A percentile compares a stretch with the other conserved stretches of the same genome.
Evolutionary conservation across 2,329 filamentous ascomycete species (phyloP).

Genomic region (Coniochaeta sp.): DNA sequence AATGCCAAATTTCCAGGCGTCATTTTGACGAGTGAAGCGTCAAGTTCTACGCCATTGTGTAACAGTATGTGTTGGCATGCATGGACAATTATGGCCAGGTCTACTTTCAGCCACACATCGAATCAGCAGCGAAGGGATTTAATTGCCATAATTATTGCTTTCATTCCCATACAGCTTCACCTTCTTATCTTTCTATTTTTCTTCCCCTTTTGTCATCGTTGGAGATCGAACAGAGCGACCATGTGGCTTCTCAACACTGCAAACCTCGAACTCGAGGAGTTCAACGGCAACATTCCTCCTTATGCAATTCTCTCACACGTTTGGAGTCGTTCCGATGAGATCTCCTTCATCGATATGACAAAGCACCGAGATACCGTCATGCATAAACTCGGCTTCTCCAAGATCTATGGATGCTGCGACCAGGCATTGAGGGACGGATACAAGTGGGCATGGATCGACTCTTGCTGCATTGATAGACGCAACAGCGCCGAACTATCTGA

Average conservation of each 20-base stretch:
- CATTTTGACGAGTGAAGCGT: no score
- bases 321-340: neutral
- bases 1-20: no score
- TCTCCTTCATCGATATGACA: neutral
- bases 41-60: no score
- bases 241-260: neutral
- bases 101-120: no score
- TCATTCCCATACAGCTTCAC: no score
- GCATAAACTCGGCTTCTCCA: neutral
- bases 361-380: neutral
- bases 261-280: neutral
- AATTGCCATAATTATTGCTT: no score
- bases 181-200: no score
- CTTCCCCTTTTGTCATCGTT: no score
- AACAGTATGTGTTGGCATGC: no score
- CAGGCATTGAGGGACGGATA: neutral
- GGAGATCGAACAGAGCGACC: neutral
- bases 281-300: neutral
- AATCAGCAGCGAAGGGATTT: no score
- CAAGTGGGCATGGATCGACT: neutral
- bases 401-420: neutral
- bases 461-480: neutral
- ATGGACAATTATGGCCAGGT: no score
- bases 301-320: neutral
- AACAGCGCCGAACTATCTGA: neutral